These are phyloP conservation scores for Botryotinia convoluta DNA, from an alignment of 2,329 filamentous ascomycete genomes.

Conservation along the genomic window DNA sequence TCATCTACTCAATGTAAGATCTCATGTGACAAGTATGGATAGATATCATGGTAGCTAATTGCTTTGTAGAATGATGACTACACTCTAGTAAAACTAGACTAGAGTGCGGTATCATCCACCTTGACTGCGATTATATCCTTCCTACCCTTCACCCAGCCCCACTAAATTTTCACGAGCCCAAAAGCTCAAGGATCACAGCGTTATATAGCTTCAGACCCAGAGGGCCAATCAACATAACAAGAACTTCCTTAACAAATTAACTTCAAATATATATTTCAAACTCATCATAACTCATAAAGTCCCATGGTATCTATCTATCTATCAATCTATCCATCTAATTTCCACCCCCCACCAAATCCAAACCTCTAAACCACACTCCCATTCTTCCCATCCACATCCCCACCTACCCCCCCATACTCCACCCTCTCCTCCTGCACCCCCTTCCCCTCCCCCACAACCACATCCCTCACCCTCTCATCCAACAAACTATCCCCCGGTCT, in stretches of 20 bases:
- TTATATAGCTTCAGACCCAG: fast-evolving
- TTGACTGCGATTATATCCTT: fast-evolving
- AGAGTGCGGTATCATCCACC: background rate
- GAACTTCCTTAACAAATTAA: background rate
- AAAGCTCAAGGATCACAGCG: background rate
- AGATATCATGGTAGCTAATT: too few species aligned
- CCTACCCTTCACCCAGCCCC: too few species aligned
- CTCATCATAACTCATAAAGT: background rate
- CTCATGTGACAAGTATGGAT: too few species aligned
- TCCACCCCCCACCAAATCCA: background rate
- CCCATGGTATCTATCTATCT: background rate
- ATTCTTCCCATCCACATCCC: background rate
- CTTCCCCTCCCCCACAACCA: slow-evolving; percentile 18
- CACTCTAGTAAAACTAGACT: background rate
- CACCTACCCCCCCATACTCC: background rate
- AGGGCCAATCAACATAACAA: background rate
- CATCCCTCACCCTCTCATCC: slow-evolving; percentile 26
- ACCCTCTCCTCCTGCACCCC: background rate
- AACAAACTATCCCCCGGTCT: slow-evolving; percentile 25
- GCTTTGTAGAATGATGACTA: background rate
- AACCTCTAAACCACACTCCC: background rate
- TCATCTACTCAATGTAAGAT: background rate
- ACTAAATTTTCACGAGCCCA: background rate
- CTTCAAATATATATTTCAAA: background rate
- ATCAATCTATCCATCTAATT: background rate